Base-by-base conservation (phyloP, 2,329 filamentous ascomycete species). In the Nakataea oryzae region DNA sequence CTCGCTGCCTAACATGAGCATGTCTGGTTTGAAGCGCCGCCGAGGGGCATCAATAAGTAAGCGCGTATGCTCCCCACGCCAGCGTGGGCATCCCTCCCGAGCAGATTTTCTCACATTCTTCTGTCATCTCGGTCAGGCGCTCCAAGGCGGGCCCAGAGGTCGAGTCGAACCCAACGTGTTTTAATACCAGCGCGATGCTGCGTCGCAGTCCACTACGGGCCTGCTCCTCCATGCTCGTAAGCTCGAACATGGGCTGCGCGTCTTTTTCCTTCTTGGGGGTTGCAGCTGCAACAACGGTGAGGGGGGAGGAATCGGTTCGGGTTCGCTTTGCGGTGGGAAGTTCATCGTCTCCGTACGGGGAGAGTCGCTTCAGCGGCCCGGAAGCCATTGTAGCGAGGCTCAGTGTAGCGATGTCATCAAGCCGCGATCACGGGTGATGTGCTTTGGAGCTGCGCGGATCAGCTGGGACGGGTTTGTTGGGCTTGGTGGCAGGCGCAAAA, bases 41-140 rank as follows among this genome's bases (percentile, higher is more conserved):
- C 26, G 7, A 2, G 12, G 2, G 3, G 5, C 14, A 32, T 54
- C 5, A 55, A 28, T 29, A 17, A 17, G 11, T 24, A 57, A n/a
- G n/a, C 21, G 24, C 7, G 21, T 8, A 24, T 1, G 21, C 21
- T 11, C 13, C 41, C 41, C 41, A 7, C 41, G 41, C 41, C 7
- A 8, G 21, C 41, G 21, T n/a, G 21, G 21, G 17, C 14, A 9
- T 50, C 3, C 11, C 41, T 24, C 24, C n/a, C 17, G 21, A n/a
- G 41, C 27, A 55, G 26, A 24, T 6, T 17, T 21, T 26, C 83
- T 64, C 70, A 87, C 85, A 88, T 5, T 78, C 77, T 67, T 87
- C 85, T 1, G 81, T 79, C 66, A 78, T 77, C 67, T 87, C 85
- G 1, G 81, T 79, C 66, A 87, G 82, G 65, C 80, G 80, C 69